Evolutionary conservation across 2,329 filamentous ascomycete species (phyloP).

Genomic region (Capronia americana): DNA sequence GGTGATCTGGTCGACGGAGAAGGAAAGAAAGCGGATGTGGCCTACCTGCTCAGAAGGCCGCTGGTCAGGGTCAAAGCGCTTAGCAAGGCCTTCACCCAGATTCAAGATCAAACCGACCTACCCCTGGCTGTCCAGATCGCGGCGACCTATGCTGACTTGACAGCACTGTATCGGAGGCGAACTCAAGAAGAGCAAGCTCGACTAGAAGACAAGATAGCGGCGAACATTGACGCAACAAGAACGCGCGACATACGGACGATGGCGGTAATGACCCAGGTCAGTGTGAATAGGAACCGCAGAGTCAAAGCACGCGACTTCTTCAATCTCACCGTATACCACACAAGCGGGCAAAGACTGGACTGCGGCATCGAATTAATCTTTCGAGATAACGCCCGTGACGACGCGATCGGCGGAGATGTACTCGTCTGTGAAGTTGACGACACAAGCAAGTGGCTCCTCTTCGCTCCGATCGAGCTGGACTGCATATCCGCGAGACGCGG

Average conservation of each 20-base stretch:
- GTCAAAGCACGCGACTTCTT: conserved; percentile 92
- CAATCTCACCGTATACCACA: conserved; percentile 81
- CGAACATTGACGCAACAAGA: conserved; percentile 79
- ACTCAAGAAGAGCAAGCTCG: conserved; percentile 75
- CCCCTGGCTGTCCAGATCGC: conserved; percentile 65
- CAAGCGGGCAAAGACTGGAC: conserved; percentile 85
- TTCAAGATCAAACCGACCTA: conserved; percentile 47
- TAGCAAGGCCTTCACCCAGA: conserved; percentile 76
- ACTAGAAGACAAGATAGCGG: conserved; percentile 84
- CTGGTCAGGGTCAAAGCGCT: conserved; percentile 88
- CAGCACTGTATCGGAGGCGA: conserved; percentile 76
- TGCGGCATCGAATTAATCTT: conserved; percentile 88
- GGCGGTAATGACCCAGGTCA: conserved; percentile 70
- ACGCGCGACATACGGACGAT: conserved; percentile 80
- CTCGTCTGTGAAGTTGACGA: conserved; percentile 89
- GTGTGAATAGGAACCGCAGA: conserved; percentile 76
- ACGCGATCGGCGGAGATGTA: conserved; percentile 75
- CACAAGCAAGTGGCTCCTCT: conserved; percentile 80
- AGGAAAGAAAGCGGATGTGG: conserved; percentile 91
- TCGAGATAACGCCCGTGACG: conserved; percentile 75
- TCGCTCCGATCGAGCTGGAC: conserved; percentile 79
- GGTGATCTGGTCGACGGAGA: conserved; percentile 71
- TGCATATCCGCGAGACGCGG: conserved; percentile 81
- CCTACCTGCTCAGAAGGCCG: conserved; percentile 87
- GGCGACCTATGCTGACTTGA: conserved; percentile 71